Evolutionary conservation across 352 stramenopile genomes (phyloP), one percentile per base, ranked within the genome.

Genomic region (Globisporangium cederbergense): DNA sequence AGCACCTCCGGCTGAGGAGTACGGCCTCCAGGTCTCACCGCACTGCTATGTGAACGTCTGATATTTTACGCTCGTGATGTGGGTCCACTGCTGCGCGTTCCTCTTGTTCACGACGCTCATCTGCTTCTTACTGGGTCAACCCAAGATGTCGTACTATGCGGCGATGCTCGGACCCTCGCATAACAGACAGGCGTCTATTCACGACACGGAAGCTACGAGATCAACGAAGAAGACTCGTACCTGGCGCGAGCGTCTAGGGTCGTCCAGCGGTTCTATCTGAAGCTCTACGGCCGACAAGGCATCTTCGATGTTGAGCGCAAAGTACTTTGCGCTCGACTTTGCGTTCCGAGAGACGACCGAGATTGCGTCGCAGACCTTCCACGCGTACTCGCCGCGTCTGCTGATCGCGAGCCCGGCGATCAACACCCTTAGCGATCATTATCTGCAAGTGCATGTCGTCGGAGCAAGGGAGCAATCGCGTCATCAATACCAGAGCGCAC

Each of bases 151-250:
- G 10, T 60, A 51, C 38, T 60, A 60, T 22, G 38, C 38, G 3
- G 38, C 22, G 54, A 60, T 60, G 54, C 38, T 60, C 54, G 22
- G 54, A 18, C 38, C 54, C 3, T 60, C 50, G 28, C 16, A 42
- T 16, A 57, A 25, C 14, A 57, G 22, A 16, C 50, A 57, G 28
- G 42, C 50, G 30, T 42, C 50, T 7, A 28, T 42, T 13, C 28
- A 57, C 5, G 16, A 57, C 8, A 57, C 28, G 9, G 50, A 57
- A n/a, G 13, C 14, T 22, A 42, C 16, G 50, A 57, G 28, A 57
- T 57, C 50, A 42, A 42, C 28, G 30, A 22, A 7, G 1, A 42
- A 56, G 28, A 57, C 30, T 57, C 50, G 28, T 57, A 32, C 30
- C 5, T 42, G 6, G 50, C 28, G 5, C 18, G 50, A 25, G 50